Percentiles rank a stretch among this genome's conserved stretches.
phyloP scores from a whole-genome alignment of 2,329 filamentous ascomycete genomes.

The Nothopassalora personata region DNA sequence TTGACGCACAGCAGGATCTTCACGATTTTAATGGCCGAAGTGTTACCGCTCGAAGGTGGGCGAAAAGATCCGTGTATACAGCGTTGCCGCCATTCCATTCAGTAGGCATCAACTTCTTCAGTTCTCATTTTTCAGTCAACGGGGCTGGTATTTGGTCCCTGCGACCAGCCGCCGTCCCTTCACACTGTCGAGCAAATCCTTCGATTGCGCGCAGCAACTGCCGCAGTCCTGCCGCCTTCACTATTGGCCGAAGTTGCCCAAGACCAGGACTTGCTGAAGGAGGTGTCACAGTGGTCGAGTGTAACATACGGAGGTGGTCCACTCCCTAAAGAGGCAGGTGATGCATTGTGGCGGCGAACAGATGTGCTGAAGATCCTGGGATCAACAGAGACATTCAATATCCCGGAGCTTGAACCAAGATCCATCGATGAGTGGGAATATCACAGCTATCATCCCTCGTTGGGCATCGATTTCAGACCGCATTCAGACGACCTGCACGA shows the following conservation, averaged over 20 bases:
- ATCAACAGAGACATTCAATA: conserved; percentile 11
- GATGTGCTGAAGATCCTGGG: conserved; percentile 9
- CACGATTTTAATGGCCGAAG: conserved; percentile 4
- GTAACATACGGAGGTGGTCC: conserved; percentile 13
- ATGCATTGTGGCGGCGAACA: conserved; percentile 5
- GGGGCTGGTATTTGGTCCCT: conserved; percentile 9
- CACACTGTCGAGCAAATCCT: conserved; percentile 6
- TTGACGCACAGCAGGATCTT: conserved; percentile 10
- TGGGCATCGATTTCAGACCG: conserved; percentile 4
- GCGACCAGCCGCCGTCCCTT: conserved; percentile 6
- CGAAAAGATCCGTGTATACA: conserved; percentile 3
- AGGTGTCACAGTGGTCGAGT: conserved; percentile 7
- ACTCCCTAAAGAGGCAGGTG: conserved; percentile 2
- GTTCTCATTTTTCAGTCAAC: conserved; percentile 14
- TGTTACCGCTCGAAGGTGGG: conserved; percentile 6
- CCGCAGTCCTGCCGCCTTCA: conserved; percentile 12
- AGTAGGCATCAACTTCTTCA: conserved; percentile 14
- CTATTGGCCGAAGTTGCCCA: conserved; percentile 6
- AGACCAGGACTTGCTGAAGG: not conserved
- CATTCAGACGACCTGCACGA: not conserved
- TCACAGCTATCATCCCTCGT: conserved; percentile 4
- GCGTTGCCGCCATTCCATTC: conserved; percentile 15
- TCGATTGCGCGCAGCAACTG: conserved; percentile 3
- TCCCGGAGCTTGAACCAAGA: conserved; percentile 10
- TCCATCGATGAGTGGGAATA: conserved; percentile 10